A percentile compares a stretch with the other conserved stretches of the same genome.
phyloP scores from a whole-genome alignment of 177 flowering plant genomes.

The Vitis hybrid region DNA sequence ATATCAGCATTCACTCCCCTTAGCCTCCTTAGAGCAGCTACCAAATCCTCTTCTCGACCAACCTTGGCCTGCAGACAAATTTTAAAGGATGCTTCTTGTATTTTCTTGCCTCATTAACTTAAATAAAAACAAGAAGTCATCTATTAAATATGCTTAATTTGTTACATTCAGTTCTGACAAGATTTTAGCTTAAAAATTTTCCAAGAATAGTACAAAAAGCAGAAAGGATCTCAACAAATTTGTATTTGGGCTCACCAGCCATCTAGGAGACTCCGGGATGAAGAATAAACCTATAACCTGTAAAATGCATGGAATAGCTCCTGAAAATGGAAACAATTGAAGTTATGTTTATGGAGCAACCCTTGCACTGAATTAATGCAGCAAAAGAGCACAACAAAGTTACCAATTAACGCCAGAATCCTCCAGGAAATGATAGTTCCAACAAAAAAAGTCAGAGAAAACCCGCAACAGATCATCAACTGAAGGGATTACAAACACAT shows the following conservation, averaged over 20 bases:
- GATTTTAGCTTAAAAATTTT: neutral
- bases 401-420: conserved; percentile 63
- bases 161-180: neutral
- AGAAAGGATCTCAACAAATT: too few relatives aligned
- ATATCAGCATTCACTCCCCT: too few relatives aligned
- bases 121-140: too few relatives aligned
- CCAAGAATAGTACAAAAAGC: neutral
- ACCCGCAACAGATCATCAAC: conserved; percentile 57
- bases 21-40: too few relatives aligned
- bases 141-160: neutral
- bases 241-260: conserved; percentile 33
- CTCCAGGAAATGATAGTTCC: conserved; percentile 71
- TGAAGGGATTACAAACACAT: conserved; percentile 20
- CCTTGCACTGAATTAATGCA: neutral
- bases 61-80: too few relatives aligned
- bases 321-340: conserved; percentile 13
- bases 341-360: neutral
- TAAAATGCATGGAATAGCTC: conserved; percentile 33
- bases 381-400: neutral
- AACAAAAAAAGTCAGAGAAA: conserved; percentile 43
- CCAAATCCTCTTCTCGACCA: too few relatives aligned
- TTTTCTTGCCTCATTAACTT: too few relatives aligned
- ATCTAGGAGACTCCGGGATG: conserved; percentile 49
- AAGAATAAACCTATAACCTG: conserved; percentile 38
- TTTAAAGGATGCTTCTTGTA: too few relatives aligned